Evolutionary conservation across 2,329 filamentous ascomycete genomes (phyloP).

Genomic region (Trichoderma hamatum): DNA sequence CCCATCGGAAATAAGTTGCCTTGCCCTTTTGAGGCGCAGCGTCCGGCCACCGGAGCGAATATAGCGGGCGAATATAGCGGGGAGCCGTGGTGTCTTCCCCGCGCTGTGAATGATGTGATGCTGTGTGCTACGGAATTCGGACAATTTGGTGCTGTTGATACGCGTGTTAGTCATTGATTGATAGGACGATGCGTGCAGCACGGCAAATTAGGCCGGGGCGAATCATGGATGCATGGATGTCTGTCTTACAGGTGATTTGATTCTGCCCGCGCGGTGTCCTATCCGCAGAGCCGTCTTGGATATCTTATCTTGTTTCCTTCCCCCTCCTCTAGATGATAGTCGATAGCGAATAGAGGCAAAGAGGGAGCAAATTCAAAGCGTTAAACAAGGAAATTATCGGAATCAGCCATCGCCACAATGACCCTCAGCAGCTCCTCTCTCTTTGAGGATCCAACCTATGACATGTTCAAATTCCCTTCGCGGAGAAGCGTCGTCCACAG

Average conservation of each 20-base stretch:
- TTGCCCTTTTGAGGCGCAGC: constrained; percentile 9
- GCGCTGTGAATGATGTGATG: constrained; percentile 17
- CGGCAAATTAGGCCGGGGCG: constrained; percentile 1
- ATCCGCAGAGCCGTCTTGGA: neutral
- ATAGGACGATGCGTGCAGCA: constrained; percentile 5
- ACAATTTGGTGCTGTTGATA: constrained; percentile 4
- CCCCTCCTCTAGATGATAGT: neutral
- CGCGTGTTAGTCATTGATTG: neutral
- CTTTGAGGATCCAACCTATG: constrained; percentile 49
- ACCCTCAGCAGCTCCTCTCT: constrained; percentile 52
- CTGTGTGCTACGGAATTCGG: neutral
- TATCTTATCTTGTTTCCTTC: neutral
- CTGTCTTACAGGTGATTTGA: neutral
- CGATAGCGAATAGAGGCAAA: too few species aligned
- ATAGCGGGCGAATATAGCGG: neutral
- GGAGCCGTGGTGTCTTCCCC: constrained; percentile 14
- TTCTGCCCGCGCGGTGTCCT: neutral
- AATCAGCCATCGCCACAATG: constrained; percentile 37
- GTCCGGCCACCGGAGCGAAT: constrained; percentile 17
- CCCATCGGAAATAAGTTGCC: constrained; percentile 19
- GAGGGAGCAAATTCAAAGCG: neutral
- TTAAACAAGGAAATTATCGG: neutral
- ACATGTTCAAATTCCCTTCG: constrained; percentile 71
- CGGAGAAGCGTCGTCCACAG: constrained; percentile 91
- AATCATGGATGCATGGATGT: neutral